Conservation (phyloP, 2,329 filamentous ascomycete species). For the Teratosphaeria destructans region DNA sequence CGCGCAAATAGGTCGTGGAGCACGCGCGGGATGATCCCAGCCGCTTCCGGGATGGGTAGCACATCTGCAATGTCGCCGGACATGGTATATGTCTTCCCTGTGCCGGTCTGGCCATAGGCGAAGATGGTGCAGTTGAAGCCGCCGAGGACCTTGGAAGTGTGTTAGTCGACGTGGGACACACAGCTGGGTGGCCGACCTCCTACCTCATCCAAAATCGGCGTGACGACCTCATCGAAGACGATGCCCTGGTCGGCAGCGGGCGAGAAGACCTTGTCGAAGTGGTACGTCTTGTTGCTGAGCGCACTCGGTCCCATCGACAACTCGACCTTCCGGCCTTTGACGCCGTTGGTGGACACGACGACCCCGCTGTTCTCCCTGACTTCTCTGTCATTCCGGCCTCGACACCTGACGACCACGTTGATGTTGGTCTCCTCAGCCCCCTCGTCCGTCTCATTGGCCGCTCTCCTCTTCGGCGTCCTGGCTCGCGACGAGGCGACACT, state of each 20-base stretch:
- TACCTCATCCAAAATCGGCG: conserved; percentile 87
- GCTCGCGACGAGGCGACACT: conserved; percentile 52
- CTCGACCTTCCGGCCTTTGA: conserved; percentile 73
- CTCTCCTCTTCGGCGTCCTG: conserved; percentile 66
- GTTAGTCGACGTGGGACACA: not conserved
- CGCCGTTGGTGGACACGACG: conserved; percentile 78
- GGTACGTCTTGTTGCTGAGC: conserved; percentile 89
- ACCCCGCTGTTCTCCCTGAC: conserved; percentile 90
- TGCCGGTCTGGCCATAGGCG: conserved; percentile 95
- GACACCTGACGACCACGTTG: conserved; percentile 89
- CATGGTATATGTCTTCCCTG: conserved; percentile 99
- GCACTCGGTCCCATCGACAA: conserved; percentile 88
- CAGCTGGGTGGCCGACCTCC: conserved; percentile 14
- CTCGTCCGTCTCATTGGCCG: conserved; percentile 59
- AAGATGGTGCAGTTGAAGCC: conserved; percentile 99
- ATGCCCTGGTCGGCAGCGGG: conserved; percentile 87
- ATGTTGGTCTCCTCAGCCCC: conserved; percentile 81
- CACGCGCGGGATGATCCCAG: conserved; percentile 89
- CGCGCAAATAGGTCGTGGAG: conserved; percentile 79
- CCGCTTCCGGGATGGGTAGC: conserved; percentile 77
- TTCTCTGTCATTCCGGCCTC: conserved; percentile 86
- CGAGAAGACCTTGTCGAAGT: conserved; percentile 95
- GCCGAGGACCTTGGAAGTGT: conserved; percentile 64
- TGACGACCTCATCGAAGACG: conserved; percentile 90
- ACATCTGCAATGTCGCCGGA: conserved; percentile 93